Conservation (phyloP, 768 basidiomycete species). For the Paxillus ammoniavirescens region DNA sequence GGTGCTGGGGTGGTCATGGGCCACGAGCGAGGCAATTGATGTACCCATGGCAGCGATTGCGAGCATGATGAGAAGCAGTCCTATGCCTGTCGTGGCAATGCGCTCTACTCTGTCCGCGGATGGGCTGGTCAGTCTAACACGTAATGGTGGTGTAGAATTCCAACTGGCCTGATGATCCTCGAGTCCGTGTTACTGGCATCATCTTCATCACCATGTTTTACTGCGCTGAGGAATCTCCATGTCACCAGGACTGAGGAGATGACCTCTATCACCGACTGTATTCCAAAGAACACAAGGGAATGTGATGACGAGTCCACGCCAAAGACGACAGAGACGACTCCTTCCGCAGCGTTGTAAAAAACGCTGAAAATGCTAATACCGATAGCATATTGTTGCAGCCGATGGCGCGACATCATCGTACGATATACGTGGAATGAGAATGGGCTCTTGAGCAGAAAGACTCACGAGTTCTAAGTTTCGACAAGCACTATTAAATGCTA, state of each 20-base stretch:
- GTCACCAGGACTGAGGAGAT: slow-evolving; percentile 42
- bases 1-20: slow-evolving; percentile 36
- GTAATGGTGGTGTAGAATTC: not conserved
- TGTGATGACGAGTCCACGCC: slow-evolving; percentile 44
- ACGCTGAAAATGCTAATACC: slow-evolving; percentile 42
- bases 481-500: no score
- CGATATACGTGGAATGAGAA: no score
- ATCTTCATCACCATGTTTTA: slow-evolving; percentile 34
- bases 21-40: slow-evolving; percentile 34
- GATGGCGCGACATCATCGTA: slow-evolving; percentile 17
- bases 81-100: slow-evolving; percentile 35
- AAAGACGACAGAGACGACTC: slow-evolving; percentile 42
- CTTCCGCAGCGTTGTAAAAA: slow-evolving; percentile 40
- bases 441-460: no score
- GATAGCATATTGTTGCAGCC: slow-evolving; percentile 36
- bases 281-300: slow-evolving; percentile 47
- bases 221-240: slow-evolving; percentile 41
- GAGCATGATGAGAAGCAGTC: slow-evolving; percentile 35
- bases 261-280: slow-evolving; percentile 48
- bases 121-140: not conserved
- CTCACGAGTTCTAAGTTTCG: no score
- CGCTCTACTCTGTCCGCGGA: slow-evolving; percentile 34
- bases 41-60: slow-evolving; percentile 36
- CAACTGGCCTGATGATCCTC: slow-evolving; percentile 13
- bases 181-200: slow-evolving; percentile 1